These are phyloP conservation scores for Huntiella moniliformis DNA, from an alignment of 2,329 filamentous ascomycete species.

Conservation along the genomic window DNA sequence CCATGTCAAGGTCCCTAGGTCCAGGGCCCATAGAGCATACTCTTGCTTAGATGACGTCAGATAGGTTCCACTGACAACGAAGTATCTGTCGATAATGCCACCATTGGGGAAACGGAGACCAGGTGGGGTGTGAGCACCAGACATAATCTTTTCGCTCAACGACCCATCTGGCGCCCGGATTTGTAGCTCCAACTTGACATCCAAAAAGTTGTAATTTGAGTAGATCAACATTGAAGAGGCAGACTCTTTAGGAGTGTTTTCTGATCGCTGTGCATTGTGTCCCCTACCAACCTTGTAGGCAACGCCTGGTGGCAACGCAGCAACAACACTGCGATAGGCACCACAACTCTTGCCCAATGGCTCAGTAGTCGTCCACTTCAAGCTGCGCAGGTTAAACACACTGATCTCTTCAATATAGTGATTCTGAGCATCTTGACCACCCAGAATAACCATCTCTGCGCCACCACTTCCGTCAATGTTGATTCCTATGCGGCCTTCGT, in stretches of 20 bases:
- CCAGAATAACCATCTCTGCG: slow-evolving; percentile 92
- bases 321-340: slow-evolving; percentile 87
- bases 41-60: slow-evolving; percentile 96
- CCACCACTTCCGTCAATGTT: slow-evolving; percentile 80
- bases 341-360: slow-evolving; percentile 81
- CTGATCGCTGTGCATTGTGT: slow-evolving; percentile 19
- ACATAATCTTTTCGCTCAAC: slow-evolving; percentile 76
- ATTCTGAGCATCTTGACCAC: slow-evolving; percentile 91
- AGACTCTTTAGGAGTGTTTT: slow-evolving; percentile 26
- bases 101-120: slow-evolving; percentile 91
- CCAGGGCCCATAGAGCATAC: slow-evolving; percentile 89
- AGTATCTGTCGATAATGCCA: slow-evolving; percentile 85
- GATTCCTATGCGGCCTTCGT: slow-evolving; percentile 74
- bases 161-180: slow-evolving; percentile 69
- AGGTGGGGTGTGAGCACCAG: slow-evolving; percentile 67
- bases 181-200: slow-evolving; percentile 90
- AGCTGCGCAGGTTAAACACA: slow-evolving; percentile 84
- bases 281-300: slow-evolving; percentile 48
- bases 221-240: slow-evolving; percentile 81
- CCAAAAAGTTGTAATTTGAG: slow-evolving; percentile 96
- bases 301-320: slow-evolving; percentile 52
- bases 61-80: slow-evolving; percentile 94
- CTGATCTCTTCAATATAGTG: slow-evolving; percentile 98
- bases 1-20: slow-evolving; percentile 78
- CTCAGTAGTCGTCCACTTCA: slow-evolving; percentile 89